Base-by-base conservation (phyloP, 108 stramenopile species). In the Poteriospumella lacustris region DNA sequence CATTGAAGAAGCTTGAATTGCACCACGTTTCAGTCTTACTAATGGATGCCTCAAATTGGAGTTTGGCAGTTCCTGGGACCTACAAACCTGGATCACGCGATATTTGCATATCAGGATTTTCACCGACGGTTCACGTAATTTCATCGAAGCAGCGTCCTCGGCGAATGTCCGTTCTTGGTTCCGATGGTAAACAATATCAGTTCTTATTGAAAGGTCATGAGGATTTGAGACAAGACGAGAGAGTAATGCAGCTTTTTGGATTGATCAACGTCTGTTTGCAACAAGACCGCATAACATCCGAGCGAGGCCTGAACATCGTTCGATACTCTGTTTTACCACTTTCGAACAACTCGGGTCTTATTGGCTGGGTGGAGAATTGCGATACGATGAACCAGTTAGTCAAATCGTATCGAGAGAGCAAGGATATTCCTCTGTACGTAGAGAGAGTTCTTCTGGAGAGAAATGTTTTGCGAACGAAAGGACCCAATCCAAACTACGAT, bases 201-300 rank as follows among this genome's bases (percentile, higher is more conserved):
- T 80, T 80, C 59, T 44, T 80, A 1, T 33, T 80, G 42, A 80
- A 80, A 15, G 79, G 79, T 1, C 79, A 76, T 44, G 79, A 80
- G 60, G 79, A 80, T 70, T 33, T 80, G 58, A 41, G 79, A 28
- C 79, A 80, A 70, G 79, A 80, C 73, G 79, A 80, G 39, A 42
- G 79, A n/a, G 73, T 80, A 1, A 76, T 80, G 79, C 79, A 80
- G 59, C 59, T 80, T 39, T 80, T 80, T 52, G 79, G 79, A 28
- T 39, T 80, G 76, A 39, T 80, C 58, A 80, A 80, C 31, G 73
- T 70, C 26, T 70, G 68, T 0, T 47, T 80, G 0, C 9, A 43
- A 19, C 38, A 76, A 31, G 31, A 76, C 26, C 73, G 42, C n/a
- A 33, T 29, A 39, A 41, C 75, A 1, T 36, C 2, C 73, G n/a